These are phyloP conservation scores for Fraxinus dipetala DNA, from an alignment of 305 asterid species.

Conservation along the genomic window DNA sequence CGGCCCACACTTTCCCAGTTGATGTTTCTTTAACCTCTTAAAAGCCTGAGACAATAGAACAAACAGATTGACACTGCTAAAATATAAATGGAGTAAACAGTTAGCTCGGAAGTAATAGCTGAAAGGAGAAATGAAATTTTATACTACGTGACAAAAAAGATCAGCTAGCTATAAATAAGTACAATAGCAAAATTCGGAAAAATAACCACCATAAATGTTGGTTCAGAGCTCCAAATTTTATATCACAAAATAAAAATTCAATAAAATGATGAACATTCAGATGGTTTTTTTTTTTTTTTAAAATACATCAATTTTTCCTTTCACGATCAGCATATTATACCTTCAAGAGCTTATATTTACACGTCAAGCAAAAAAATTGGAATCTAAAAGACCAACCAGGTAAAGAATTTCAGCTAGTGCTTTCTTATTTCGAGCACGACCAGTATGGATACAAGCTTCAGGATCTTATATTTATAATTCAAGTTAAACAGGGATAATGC, in stretches of 20 bases:
- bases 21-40: conserved; percentile 67
- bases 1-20: conserved; percentile 40
- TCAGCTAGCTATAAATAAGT: background rate
- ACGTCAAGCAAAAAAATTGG: background rate
- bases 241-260: background rate
- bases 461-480: background rate
- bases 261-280: background rate
- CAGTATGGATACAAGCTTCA: background rate
- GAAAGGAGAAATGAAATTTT: background rate
- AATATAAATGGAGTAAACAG: background rate
- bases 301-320: background rate
- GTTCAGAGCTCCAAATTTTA: background rate
- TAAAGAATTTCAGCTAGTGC: background rate
- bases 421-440: background rate
- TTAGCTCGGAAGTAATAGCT: background rate
- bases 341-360: background rate
- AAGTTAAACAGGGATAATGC: background rate
- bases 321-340: background rate
- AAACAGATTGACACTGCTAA: background rate
- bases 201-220: background rate
- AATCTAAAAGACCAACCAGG: background rate
- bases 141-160: background rate
- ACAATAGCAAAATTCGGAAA: background rate
- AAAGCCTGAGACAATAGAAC: conserved; percentile 45
- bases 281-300: background rate